A percentile compares a stretch with the other conserved stretches of the same genome.
Evolutionary conservation across 306 rosid genomes (phyloP).

Genomic region (Cicer arietinum): DNA sequence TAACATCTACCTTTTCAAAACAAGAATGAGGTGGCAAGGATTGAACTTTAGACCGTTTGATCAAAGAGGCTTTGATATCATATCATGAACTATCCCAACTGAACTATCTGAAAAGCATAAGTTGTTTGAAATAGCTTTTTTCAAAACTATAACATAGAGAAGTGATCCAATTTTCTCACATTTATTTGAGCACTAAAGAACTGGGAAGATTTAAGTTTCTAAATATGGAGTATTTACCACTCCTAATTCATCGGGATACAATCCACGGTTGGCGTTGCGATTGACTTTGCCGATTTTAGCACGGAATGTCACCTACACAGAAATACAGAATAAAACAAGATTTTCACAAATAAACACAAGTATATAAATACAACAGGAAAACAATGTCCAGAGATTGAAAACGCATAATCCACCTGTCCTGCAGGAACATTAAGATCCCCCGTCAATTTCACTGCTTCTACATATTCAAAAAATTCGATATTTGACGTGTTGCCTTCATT

Average conservation of each 20-base stretch:
- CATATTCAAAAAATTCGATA: constrained; percentile 90
- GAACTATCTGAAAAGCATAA: not conserved
- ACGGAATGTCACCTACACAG: constrained; percentile 84
- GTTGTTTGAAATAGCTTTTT: constrained; percentile 11
- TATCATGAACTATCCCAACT: not conserved
- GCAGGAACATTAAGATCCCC: constrained; percentile 98
- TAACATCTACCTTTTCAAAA: not conserved
- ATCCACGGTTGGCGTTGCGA: constrained; percentile 67
- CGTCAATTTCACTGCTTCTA: constrained; percentile 96
- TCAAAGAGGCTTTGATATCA: not conserved
- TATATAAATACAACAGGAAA: constrained; percentile 4
- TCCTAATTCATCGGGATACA: constrained; percentile 99
- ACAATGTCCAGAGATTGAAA: constrained; percentile 36
- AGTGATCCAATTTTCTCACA: not conserved
- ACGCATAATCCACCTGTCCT: constrained; percentile 87
- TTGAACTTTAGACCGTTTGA: not conserved
- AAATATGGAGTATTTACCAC: constrained; percentile 66
- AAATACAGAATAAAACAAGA: constrained; percentile 11
- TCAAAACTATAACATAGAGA: not conserved
- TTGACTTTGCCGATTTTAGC: constrained; percentile 91
- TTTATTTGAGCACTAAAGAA: constrained; percentile 26
- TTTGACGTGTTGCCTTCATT: constrained; percentile 60
- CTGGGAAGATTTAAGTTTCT: not conserved
- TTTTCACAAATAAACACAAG: constrained; percentile 25
- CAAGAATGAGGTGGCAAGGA: constrained; percentile 9